Conservation (phyloP, 345 rosid genomes). For the Corymbia maculata region DNA sequence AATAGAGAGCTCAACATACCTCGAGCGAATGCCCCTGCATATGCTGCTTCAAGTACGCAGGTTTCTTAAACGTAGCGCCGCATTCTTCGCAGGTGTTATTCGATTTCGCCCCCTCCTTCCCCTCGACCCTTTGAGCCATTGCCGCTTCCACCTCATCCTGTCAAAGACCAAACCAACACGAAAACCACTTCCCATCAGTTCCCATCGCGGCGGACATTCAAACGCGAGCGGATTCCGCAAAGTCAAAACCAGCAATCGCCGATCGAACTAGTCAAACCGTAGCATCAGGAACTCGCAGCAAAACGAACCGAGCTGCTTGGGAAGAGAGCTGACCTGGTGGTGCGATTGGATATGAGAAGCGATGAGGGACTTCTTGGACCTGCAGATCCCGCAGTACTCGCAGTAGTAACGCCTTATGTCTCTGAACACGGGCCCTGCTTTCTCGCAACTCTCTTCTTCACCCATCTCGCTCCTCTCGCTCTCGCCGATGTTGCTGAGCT, state of each 20-base stretch:
- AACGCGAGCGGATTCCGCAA: background rate
- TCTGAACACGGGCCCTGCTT: constrained; percentile 11
- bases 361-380: constrained; percentile 78
- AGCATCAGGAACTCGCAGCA: background rate
- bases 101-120: constrained; percentile 3
- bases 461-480: constrained; percentile 10
- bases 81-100: constrained; percentile 54
- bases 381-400: constrained; percentile 72
- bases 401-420: constrained; percentile 70
- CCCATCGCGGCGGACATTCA: background rate
- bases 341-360: constrained; percentile 39
- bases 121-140: constrained; percentile 1
- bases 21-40: constrained; percentile 72
- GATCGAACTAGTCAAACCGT: background rate
- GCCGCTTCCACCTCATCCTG: constrained; percentile 33
- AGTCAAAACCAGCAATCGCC: background rate
- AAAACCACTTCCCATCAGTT: background rate
- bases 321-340: constrained; percentile 29
- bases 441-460: constrained; percentile 4
- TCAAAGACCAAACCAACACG: background rate
- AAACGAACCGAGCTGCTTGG: background rate
- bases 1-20: constrained; percentile 19
- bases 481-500: background rate
- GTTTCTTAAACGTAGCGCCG: constrained; percentile 67
- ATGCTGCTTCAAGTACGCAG: constrained; percentile 78